Conservation (phyloP, 352 stramenopile genomes). For the Pythium utonaiense region DNA sequence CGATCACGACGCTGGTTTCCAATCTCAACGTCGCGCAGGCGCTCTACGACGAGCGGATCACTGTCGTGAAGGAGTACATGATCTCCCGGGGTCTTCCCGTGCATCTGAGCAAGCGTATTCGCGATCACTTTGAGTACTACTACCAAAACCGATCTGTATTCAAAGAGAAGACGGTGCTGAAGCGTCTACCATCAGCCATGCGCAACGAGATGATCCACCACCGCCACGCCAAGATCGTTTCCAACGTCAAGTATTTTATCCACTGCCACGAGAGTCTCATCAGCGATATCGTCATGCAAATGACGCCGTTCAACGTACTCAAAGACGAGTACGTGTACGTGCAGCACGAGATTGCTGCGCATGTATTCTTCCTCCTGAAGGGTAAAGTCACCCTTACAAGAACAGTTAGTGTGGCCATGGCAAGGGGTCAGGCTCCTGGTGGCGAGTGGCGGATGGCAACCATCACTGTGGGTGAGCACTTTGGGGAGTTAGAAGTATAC, state of each 20-base stretch:
- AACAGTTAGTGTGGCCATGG: slow-evolving; percentile 34
- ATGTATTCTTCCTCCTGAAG: slow-evolving; percentile 84
- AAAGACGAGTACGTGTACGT: slow-evolving; percentile 79
- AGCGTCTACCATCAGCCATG: slow-evolving; percentile 61
- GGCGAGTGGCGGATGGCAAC: slow-evolving; percentile 47
- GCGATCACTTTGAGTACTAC: slow-evolving; percentile 83
- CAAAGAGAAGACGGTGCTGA: slow-evolving; percentile 63
- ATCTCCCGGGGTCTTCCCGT: slow-evolving; percentile 71
- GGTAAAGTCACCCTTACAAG: slow-evolving; percentile 68
- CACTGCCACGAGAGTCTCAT: slow-evolving; percentile 77
- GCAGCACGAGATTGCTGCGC: slow-evolving; percentile 79
- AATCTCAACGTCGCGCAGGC: slow-evolving; percentile 73
- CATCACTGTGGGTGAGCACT: slow-evolving; percentile 59
- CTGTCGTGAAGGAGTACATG: slow-evolving; percentile 84
- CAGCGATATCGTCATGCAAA: slow-evolving; percentile 80
- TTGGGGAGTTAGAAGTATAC: slow-evolving; percentile 87
- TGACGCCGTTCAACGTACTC: slow-evolving; percentile 70
- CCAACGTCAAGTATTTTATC: slow-evolving; percentile 65
- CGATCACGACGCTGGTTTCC: slow-evolving; percentile 74
- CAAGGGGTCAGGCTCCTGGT: slow-evolving; percentile 10
- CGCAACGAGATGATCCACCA: slow-evolving; percentile 87
- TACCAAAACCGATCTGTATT: slow-evolving; percentile 85
- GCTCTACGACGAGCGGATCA: slow-evolving; percentile 79
- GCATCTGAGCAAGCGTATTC: slow-evolving; percentile 69
- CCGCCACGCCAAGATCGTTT: slow-evolving; percentile 63